A percentile compares a stretch with the other conserved stretches of the same genome.
These are phyloP conservation scores for Stephanodiscus minutulus DNA, from an alignment of 108 stramenopile genomes.

Conservation along the genomic window DNA sequence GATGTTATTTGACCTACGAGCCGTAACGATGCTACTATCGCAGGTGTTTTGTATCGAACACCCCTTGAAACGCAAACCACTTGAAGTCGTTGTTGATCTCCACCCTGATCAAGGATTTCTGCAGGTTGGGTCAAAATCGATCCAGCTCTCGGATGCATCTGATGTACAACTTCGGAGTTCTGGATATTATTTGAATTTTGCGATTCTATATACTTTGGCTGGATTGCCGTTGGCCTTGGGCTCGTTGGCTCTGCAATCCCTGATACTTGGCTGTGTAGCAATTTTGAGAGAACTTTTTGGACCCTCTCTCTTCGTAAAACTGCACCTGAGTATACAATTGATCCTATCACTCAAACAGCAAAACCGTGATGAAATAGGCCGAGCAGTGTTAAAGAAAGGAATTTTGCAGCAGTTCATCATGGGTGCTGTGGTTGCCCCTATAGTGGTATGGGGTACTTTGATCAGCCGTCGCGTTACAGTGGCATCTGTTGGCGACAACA, in stretches of 20 bases:
- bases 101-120: constrained; percentile 36
- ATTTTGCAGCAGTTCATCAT: constrained; percentile 30
- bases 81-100: constrained; percentile 36
- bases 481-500: neutral
- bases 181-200: constrained; percentile 12
- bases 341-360: constrained; percentile 10
- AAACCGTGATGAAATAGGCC: constrained; percentile 38
- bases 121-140: constrained; percentile 11
- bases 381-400: constrained; percentile 31
- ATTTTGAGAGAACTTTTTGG: constrained; percentile 47
- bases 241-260: constrained; percentile 18
- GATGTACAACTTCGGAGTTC: constrained; percentile 14
- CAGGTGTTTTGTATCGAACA: constrained; percentile 22
- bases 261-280: constrained; percentile 24
- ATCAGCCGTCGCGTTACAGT: constrained; percentile 18
- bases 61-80: constrained; percentile 24
- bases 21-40: constrained; percentile 14
- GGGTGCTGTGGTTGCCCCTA: constrained; percentile 9
- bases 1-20: constrained; percentile 18
- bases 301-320: constrained; percentile 13
- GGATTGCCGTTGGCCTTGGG: constrained; percentile 35
- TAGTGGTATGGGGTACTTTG: constrained; percentile 18
- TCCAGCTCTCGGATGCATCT: constrained; percentile 23
- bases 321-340: constrained; percentile 22
- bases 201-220: constrained; percentile 22